A percentile compares a stretch with the other conserved stretches of the same genome.
Conservation (phyloP, 805 yeast species). For the Brettanomyces bruxellensis region DNA sequence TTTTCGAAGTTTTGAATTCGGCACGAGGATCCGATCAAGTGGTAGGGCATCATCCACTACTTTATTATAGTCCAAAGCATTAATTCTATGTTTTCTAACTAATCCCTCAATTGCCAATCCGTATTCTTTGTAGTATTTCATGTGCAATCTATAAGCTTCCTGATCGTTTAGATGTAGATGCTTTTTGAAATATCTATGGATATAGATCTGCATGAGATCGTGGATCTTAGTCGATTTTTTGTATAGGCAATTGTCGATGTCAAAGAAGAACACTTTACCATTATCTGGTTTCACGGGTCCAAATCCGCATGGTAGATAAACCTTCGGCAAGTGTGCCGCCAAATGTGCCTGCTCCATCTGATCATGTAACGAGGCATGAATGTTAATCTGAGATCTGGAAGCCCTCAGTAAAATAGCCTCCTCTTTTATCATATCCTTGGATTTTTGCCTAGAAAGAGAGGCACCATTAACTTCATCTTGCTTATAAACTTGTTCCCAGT, state of each 20-base stretch:
- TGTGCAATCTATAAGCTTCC: slow-evolving; percentile 66
- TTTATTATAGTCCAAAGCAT: slow-evolving; percentile 81
- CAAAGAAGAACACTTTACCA: slow-evolving; percentile 59
- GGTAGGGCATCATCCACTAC: slow-evolving; percentile 92
- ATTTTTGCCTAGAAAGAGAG: not conserved
- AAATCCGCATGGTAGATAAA: slow-evolving; percentile 18
- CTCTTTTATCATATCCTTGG: slow-evolving; percentile 10
- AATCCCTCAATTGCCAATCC: slow-evolving; percentile 93
- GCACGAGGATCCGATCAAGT: slow-evolving; percentile 64
- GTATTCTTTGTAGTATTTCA: slow-evolving; percentile 70
- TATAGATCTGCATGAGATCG: slow-evolving; percentile 79
- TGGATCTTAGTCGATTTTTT: slow-evolving; percentile 66
- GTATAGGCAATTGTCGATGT: slow-evolving; percentile 89
- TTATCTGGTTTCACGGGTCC: slow-evolving; percentile 18
- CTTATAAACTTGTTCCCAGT: no score
- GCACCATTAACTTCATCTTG: no score
- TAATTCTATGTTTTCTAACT: slow-evolving; percentile 57
- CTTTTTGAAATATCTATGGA: slow-evolving; percentile 71
- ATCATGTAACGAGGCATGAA: slow-evolving; percentile 4
- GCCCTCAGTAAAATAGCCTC: slow-evolving; percentile 11
- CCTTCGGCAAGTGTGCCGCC: slow-evolving; percentile 18
- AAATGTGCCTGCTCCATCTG: slow-evolving; percentile 8
- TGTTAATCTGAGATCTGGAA: slow-evolving; percentile 9
- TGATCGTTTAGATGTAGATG: slow-evolving; percentile 53
- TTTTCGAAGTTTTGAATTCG: slow-evolving; percentile 45